Evolutionary conservation across 129 eudicot genomes (phyloP), one percentile per base, ranked within the genome.

Genomic region (Lactuca sativa): DNA sequence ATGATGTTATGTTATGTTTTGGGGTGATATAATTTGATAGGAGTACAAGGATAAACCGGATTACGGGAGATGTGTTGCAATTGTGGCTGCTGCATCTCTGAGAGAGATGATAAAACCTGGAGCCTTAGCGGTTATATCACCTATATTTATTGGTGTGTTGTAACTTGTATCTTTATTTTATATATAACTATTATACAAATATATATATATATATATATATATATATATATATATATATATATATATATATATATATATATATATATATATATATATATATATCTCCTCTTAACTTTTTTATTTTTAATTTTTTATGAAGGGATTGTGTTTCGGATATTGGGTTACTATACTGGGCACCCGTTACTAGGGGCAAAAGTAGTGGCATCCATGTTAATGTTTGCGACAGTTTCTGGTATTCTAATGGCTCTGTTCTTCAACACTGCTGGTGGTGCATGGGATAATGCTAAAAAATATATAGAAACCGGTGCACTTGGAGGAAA

Each of bases 371-470:
- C 98, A 30, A 93, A 93, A 85, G 98, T 93, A 13, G 98, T 93
- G 62, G 96, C 96, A 15, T 31, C 98, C 48, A 81, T 93, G 95
- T 74, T 93, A 81, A 93, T 93, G 98, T 93, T 93, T 74, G 98
- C 98, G 18, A 93, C 98, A 2, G 98, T 93, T 73, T 85, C 97
- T 30, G 98, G 98, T 7, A 93, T 93, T 53, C 95, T 93, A 15
- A 93, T 93, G 98, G 98, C 99, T 59, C 99, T 95, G 78, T 95
- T 95, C 80, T 75, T 95, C 16, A 90, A 93, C 74, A 93, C 98
- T 62, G 82, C 99, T 66, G 99, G 99, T 67, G 99, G 99, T 74
- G 99, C 99, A 53, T 95, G 99, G 99, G 99, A 95, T 73, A 95
- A 95, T 79, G 99, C 99, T 25, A 95, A 95, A 84, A 95, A 95